These are phyloP conservation scores for Mucuna pruriens DNA, from an alignment of 306 rosid genomes.

Conservation along the genomic window DNA sequence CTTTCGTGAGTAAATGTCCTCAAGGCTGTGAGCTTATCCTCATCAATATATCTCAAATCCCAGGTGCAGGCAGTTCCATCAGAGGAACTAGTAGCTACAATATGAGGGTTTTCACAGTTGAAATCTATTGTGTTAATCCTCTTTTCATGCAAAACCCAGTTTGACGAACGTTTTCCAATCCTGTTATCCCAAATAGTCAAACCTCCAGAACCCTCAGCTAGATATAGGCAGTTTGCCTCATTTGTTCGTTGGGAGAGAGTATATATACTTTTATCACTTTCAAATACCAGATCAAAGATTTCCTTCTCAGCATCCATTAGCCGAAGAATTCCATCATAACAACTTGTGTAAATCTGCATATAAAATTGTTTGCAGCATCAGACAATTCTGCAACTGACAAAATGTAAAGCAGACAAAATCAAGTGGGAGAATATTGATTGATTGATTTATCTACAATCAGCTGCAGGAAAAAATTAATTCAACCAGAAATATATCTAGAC, in stretches of 20 bases:
- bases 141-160: conserved; percentile 65
- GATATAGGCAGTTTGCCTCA: conserved; percentile 67
- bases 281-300: conserved; percentile 70
- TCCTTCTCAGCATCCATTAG: conserved; percentile 89
- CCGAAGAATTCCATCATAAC: conserved; percentile 75
- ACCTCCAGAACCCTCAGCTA: conserved; percentile 73
- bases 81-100: conserved; percentile 81
- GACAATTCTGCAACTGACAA: not conserved
- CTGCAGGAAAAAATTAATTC: not conserved
- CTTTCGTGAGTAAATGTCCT: conserved; percentile 59
- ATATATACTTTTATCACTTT: conserved; percentile 53
- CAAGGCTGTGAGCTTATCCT: conserved; percentile 52
- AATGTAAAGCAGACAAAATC: not conserved
- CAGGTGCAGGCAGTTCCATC: conserved; percentile 89
- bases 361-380: conserved; percentile 10
- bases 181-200: conserved; percentile 73
- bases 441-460: not conserved
- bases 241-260: conserved; percentile 61
- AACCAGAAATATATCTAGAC: not conserved
- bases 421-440: not conserved
- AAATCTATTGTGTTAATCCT: conserved; percentile 83
- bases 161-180: conserved; percentile 55
- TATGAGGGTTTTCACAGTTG: conserved; percentile 52
- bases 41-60: conserved; percentile 74
- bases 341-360: conserved; percentile 74